Conservation (phyloP, 768 basidiomycete genomes). For the Trametes cinnabarina region DNA sequence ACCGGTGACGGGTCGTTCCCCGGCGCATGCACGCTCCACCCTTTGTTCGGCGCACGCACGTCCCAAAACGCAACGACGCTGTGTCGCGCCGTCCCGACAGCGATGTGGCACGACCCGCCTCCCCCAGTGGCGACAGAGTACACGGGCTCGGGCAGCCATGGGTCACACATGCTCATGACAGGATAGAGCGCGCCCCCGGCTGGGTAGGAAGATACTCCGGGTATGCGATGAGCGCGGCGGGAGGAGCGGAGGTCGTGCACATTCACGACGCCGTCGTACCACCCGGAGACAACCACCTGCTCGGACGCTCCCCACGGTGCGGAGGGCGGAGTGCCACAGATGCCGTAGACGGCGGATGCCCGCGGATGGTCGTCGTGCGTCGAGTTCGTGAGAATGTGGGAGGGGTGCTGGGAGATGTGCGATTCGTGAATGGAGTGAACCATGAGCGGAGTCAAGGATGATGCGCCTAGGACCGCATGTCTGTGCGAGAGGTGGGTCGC, state of each 20-base stretch:
- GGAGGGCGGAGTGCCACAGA: slow-evolving; percentile 56
- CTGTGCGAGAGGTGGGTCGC: slow-evolving; percentile 52
- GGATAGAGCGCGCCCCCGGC: slow-evolving; percentile 45
- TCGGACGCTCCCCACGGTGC: slow-evolving; percentile 71
- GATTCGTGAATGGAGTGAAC: slow-evolving; percentile 53
- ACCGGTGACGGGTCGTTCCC: slow-evolving; percentile 79
- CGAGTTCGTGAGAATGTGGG: slow-evolving; percentile 44
- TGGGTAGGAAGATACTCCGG: slow-evolving; percentile 11
- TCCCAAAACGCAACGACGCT: slow-evolving; percentile 84
- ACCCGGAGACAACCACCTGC: slow-evolving; percentile 72
- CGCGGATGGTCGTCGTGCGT: slow-evolving; percentile 27
- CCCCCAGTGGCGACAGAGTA: slow-evolving; percentile 78
- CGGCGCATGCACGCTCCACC: slow-evolving; percentile 81
- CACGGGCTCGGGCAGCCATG: slow-evolving; percentile 68
- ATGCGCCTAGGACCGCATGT: slow-evolving; percentile 68
- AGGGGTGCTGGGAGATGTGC: slow-evolving; percentile 46
- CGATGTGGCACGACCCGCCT: slow-evolving; percentile 60
- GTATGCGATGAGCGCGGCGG: slow-evolving; percentile 17
- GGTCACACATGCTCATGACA: slow-evolving; percentile 60
- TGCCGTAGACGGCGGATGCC: slow-evolving; percentile 68
- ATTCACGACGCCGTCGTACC: slow-evolving; percentile 76
- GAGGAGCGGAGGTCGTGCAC: slow-evolving; percentile 72
- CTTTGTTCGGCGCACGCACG: slow-evolving; percentile 54
- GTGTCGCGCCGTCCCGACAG: slow-evolving; percentile 76
- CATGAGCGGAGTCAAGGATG: slow-evolving; percentile 56